Evolutionary conservation across 2,329 filamentous ascomycete species (phyloP).

Genomic region (Aschersonia sp.): DNA sequence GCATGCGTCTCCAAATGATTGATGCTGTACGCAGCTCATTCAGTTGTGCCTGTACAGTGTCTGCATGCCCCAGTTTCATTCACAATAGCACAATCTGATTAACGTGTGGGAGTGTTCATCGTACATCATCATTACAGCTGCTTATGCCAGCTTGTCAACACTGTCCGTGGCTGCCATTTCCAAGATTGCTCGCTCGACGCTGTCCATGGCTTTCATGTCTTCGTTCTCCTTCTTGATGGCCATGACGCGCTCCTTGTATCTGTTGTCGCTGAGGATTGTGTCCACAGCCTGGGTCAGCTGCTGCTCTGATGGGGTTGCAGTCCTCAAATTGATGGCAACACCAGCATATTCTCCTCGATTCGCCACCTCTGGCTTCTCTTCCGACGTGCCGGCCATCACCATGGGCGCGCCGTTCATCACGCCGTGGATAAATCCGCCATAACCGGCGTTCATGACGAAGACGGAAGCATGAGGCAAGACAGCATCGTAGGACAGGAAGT

Average conservation of each 20-base stretch:
- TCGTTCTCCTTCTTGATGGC: slow-evolving; percentile 19
- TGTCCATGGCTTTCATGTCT: slow-evolving; percentile 8
- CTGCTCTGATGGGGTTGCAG: slow-evolving; percentile 14
- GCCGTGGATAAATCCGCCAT: slow-evolving; percentile 29
- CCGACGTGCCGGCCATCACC: slow-evolving; percentile 26
- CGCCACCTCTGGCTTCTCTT: slow-evolving; percentile 26
- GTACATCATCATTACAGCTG: too few relatives aligned
- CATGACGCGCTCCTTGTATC: slow-evolving; percentile 16
- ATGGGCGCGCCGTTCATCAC: slow-evolving; percentile 30
- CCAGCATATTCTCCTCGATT: slow-evolving; percentile 26
- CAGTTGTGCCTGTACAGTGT: too few relatives aligned
- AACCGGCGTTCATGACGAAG: slow-evolving; percentile 34
- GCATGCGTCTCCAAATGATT: too few relatives aligned
- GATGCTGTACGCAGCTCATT: too few relatives aligned
- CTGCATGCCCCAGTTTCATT: too few relatives aligned
- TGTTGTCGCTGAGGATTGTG: slow-evolving; percentile 13
- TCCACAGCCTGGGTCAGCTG: slow-evolving; percentile 16
- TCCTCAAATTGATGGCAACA: slow-evolving; percentile 27
- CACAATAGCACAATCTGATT: too few relatives aligned
- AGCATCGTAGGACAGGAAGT: slow-evolving; percentile 33
- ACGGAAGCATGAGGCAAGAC: slow-evolving; percentile 27
- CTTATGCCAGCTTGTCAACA: not conserved
- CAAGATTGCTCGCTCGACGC: not conserved
- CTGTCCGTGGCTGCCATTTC: not conserved
- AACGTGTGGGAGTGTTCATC: too few relatives aligned